These are phyloP conservation scores for Fraxinus floribunda DNA, from an alignment of 305 asterid species.

Conservation along the genomic window DNA sequence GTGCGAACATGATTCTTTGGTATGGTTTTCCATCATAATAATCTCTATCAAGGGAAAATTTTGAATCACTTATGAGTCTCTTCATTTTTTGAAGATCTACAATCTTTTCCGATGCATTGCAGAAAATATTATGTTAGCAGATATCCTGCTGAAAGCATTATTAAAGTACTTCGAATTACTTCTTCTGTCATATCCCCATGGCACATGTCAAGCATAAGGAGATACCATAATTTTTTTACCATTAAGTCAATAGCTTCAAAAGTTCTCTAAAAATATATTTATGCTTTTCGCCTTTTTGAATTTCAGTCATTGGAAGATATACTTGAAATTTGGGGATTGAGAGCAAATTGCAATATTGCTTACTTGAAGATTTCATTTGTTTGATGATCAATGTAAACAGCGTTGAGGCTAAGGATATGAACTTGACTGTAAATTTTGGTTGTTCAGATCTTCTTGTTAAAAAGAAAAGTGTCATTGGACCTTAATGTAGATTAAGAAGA, in stretches of 20 bases:
- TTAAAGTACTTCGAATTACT: neutral
- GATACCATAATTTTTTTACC: neutral
- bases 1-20: conserved; percentile 3
- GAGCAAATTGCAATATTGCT: neutral
- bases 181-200: neutral
- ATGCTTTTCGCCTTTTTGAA: neutral
- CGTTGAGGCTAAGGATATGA: neutral
- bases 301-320: neutral
- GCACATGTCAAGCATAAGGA: neutral
- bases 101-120: neutral
- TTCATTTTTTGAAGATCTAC: neutral
- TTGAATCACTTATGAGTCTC: conserved; percentile 4
- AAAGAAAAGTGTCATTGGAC: neutral
- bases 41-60: neutral
- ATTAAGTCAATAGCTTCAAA: neutral
- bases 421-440: neutral
- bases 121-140: neutral
- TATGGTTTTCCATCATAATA: neutral
- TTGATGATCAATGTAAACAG: neutral
- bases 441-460: neutral
- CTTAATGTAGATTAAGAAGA: neutral
- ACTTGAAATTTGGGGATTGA: neutral
- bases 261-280: neutral
- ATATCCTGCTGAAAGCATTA: neutral
- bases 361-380: neutral